Evolutionary conservation across 768 basidiomycete genomes (phyloP).

Genomic region (Calocera cornea): DNA sequence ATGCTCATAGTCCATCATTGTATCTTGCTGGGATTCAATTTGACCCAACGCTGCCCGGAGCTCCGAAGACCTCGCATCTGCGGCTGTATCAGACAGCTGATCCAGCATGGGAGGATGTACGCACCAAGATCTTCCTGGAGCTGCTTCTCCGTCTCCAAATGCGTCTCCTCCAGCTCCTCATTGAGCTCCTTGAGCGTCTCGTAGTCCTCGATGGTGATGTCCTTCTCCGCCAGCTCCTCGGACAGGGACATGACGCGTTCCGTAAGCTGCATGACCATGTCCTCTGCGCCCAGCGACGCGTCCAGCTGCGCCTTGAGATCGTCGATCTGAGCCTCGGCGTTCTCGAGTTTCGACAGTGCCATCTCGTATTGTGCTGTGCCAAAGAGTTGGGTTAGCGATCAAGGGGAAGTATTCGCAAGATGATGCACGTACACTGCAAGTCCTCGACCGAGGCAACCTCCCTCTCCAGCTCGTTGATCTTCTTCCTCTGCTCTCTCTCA

Average conservation of each 20-base stretch:
- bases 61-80: constrained; percentile 47
- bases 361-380: constrained; percentile 62
- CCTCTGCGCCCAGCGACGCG: constrained; percentile 88
- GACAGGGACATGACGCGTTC: constrained; percentile 85
- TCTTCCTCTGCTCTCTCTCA: constrained; percentile 66
- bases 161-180: constrained; percentile 95
- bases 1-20: constrained; percentile 68
- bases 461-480: constrained; percentile 80
- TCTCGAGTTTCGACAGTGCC: constrained; percentile 62
- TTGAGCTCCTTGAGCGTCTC: constrained; percentile 92
- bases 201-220: constrained; percentile 87
- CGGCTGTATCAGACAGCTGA: constrained; percentile 6
- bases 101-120: constrained; percentile 15
- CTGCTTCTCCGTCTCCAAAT: constrained; percentile 82
- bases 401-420: neutral
- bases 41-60: constrained; percentile 28
- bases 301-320: constrained; percentile 90
- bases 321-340: constrained; percentile 84
- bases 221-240: constrained; percentile 98
- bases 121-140: constrained; percentile 79
- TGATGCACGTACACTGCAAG: constrained; percentile 46
- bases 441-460: constrained; percentile 68
- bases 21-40: constrained; percentile 58
- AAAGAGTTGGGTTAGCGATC: constrained; percentile 8
- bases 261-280: constrained; percentile 89